phyloP scores from a whole-genome alignment of 768 basidiomycete genomes.

The Podaxis sp. region DNA sequence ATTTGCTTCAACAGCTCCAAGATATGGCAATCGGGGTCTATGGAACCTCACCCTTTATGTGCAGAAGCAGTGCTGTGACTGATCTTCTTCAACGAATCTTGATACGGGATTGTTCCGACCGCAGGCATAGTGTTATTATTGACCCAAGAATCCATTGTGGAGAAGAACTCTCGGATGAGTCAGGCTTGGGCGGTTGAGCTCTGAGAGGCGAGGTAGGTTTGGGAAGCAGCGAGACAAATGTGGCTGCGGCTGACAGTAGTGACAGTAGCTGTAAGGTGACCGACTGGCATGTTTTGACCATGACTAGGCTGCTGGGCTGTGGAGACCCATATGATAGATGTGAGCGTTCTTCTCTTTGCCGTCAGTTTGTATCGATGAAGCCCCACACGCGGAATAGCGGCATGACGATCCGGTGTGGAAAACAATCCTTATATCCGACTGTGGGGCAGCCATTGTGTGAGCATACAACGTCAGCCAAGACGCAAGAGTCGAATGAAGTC shows the following conservation, averaged over 20 bases:
- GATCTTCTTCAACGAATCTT: slow-evolving; percentile 15
- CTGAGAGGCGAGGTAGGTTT: not conserved
- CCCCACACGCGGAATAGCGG: not conserved
- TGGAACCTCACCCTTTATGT: slow-evolving; percentile 13
- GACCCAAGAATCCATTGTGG: slow-evolving; percentile 10
- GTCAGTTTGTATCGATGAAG: not conserved
- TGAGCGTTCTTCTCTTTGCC: not conserved
- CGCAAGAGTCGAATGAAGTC: not conserved
- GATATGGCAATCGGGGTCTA: not conserved
- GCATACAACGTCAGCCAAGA: not conserved
- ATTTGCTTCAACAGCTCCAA: slow-evolving; percentile 4
- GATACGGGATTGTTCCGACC: slow-evolving; percentile 12
- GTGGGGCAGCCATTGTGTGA: not conserved
- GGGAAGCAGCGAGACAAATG: slow-evolving; percentile 10
- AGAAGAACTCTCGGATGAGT: slow-evolving; percentile 13
- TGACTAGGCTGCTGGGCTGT: slow-evolving; percentile 11
- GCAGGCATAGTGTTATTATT: slow-evolving; percentile 12
- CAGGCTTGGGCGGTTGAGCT: slow-evolving; percentile 6
- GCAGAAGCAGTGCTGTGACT: slow-evolving; percentile 15
- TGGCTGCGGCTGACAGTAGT: slow-evolving; percentile 17
- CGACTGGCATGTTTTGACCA: slow-evolving; percentile 15
- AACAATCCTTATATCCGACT: not conserved
- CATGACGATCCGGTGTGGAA: slow-evolving; percentile 2
- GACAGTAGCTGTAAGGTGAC: not conserved
- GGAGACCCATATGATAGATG: not conserved